A percentile compares a stretch with the other conserved stretches of the same genome.
These are phyloP conservation scores for Beauveria bassiana DNA, from an alignment of 2,329 filamentous ascomycete genomes.

Conservation along the genomic window DNA sequence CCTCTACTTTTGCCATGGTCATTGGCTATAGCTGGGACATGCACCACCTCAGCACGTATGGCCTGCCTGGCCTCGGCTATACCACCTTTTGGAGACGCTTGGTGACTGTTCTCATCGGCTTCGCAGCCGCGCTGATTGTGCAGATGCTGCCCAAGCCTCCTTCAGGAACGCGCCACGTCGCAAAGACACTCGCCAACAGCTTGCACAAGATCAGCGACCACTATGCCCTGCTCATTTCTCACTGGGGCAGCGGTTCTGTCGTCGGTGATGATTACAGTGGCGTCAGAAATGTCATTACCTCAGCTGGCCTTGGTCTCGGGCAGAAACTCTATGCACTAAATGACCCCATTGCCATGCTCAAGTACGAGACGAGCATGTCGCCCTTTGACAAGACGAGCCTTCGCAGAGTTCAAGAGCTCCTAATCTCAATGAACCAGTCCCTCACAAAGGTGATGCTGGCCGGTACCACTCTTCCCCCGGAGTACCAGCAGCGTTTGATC, in stretches of 20 bases:
- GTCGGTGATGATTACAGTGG: slow-evolving; percentile 15
- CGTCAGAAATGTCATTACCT: slow-evolving; percentile 18
- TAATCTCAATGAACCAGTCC: slow-evolving; percentile 26
- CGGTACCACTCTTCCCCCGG: slow-evolving; percentile 29
- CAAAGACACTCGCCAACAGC: slow-evolving; percentile 35
- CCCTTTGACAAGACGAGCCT: slow-evolving; percentile 24
- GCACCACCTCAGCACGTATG: slow-evolving; percentile 34
- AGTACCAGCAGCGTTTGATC: slow-evolving; percentile 32
- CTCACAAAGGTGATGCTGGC: slow-evolving; percentile 24
- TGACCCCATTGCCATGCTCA: slow-evolving; percentile 20
- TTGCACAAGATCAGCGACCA: slow-evolving; percentile 38
- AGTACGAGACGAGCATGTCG: slow-evolving; percentile 23
- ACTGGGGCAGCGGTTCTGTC: slow-evolving; percentile 29
- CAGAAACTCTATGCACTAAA: slow-evolving; percentile 22
- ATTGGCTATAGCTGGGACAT: slow-evolving; percentile 40
- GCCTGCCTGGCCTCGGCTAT: slow-evolving; percentile 39
- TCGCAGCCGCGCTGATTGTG: slow-evolving; percentile 34
- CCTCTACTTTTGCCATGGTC: slow-evolving; percentile 33
- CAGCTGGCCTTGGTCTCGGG: slow-evolving; percentile 19
- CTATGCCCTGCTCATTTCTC: slow-evolving; percentile 40
- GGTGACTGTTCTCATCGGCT: slow-evolving; percentile 36
- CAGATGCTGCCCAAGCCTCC: slow-evolving; percentile 40
- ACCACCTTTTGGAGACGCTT: slow-evolving; percentile 40
- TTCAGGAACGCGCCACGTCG: slow-evolving; percentile 36
- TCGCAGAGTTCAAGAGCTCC: slow-evolving; percentile 23